A percentile compares a stretch with the other conserved stretches of the same genome.
Conservation (phyloP, 2,329 filamentous ascomycete species). For the Nigrospora sphaerica region DNA sequence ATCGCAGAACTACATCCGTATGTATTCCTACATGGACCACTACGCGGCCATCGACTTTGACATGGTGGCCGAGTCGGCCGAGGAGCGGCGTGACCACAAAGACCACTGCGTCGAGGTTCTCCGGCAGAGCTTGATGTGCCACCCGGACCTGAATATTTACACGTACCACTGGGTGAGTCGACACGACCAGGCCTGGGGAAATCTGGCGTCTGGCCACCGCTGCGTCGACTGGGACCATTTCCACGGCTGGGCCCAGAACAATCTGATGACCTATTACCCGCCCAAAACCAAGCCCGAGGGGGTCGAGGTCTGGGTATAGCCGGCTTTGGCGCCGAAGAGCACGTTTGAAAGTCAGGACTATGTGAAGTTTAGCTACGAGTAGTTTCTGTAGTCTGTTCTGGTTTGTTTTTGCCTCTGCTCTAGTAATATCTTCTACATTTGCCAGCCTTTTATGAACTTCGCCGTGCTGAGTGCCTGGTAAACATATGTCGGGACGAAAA, state of each 20-base stretch:
- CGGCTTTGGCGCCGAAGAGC: neutral
- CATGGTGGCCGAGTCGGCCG: neutral
- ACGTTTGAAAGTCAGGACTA: neutral
- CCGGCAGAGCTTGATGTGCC: neutral
- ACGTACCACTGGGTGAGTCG: neutral
- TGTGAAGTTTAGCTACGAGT: neutral
- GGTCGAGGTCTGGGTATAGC: neutral
- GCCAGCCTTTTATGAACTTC: too few species aligned
- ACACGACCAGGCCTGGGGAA: neutral
- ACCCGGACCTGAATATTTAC: neutral
- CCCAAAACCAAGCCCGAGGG: neutral
- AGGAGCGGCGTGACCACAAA: neutral
- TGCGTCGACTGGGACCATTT: neutral
- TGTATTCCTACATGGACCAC: neutral
- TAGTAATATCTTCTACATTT: too few species aligned
- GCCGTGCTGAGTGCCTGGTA: too few species aligned
- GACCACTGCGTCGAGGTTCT: neutral
- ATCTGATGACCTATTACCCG: neutral
- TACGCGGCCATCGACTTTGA: neutral
- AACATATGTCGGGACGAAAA: too few species aligned
- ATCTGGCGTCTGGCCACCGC: neutral
- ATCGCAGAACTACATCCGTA: neutral
- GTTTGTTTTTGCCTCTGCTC: neutral
- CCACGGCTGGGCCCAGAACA: neutral
- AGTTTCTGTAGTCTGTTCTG: too few species aligned